Base-by-base conservation (phyloP, 1,284 basidiomycete genomes). In the Marasmius tenuissimus region DNA sequence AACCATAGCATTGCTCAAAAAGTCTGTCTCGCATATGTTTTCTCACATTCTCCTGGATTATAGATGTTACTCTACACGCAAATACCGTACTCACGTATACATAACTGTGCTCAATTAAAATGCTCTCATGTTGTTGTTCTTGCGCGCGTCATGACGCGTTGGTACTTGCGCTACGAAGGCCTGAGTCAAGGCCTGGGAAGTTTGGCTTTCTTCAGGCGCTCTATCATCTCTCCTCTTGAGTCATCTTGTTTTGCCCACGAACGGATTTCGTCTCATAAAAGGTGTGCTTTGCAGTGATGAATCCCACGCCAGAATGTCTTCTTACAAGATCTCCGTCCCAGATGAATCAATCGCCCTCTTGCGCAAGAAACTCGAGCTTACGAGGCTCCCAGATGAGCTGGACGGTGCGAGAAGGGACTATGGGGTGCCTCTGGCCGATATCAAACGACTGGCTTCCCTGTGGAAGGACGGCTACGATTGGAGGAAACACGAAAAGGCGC, bases 401-500 rank as follows among this genome's bases (percentile, higher is more conserved):
- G 75, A 80, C 7, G 76, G 76, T n/a, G 77, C 78, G 9, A 77
- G 71, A 4, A 76, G 78, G 72, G 72, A 72, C 11, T 84, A 84
- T 62, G 83, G 83, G 11, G 78, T 70, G 2, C 82, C 83, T 1
- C 76, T 84, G 7, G 71, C 72, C 0, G 79, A 84, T 63, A 69
- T 84, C 3, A 67, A 72, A 38, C 74, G 80, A 3, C 74, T 85
- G 1, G 71, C 78, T 0, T 67, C 69, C 11, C 70, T 73, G 22
- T 84, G 83, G 83, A 73, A 72, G 61, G 69, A 77, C 42, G 76
- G 73, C 3, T 83, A 78, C 63, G 76, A 82, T 70, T 85, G 83
- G 82, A 74, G 76, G 22, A 73, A 68, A 47, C 69, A 79, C 18
- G 81, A 84, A 66, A 69, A 68, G 9, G 65, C 67, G n/a, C 63